A percentile compares a stretch with the other conserved stretches of the same genome.
Evolutionary conservation across 129 eudicot genomes (phyloP).

Genomic region (Flaveria trinervia): DNA sequence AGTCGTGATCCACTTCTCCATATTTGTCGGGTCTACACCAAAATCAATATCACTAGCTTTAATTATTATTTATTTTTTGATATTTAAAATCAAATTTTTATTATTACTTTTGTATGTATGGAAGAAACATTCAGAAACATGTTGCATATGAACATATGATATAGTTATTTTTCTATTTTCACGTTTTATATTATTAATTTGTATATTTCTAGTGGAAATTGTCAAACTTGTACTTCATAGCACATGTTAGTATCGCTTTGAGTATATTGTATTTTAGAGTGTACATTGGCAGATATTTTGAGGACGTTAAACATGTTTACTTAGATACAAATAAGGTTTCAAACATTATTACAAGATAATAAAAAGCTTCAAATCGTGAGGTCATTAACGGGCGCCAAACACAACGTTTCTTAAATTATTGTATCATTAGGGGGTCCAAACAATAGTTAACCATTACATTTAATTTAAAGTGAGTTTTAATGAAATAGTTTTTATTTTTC

Average conservation of each 20-base stretch:
- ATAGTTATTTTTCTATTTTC: neutral
- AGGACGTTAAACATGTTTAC: no score
- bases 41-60: neutral
- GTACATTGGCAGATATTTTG: no score
- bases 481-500: no score
- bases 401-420: no score
- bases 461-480: no score
- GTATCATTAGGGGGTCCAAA: no score
- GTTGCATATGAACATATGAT: neutral
- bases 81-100: neutral
- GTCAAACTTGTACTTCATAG: neutral
- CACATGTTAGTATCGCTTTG: neutral
- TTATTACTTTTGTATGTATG: neutral
- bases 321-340: no score
- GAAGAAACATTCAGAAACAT: neutral
- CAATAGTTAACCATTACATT: no score
- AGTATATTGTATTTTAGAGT: neutral
- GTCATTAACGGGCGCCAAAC: no score
- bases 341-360: no score
- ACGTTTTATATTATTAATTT: neutral
- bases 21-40: conserved; percentile 29
- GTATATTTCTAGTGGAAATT: neutral
- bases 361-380: no score
- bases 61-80: no score
- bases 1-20: conserved; percentile 36